phyloP scores from a whole-genome alignment of 768 basidiomycete species.

The Leccinellum luteum region DNA sequence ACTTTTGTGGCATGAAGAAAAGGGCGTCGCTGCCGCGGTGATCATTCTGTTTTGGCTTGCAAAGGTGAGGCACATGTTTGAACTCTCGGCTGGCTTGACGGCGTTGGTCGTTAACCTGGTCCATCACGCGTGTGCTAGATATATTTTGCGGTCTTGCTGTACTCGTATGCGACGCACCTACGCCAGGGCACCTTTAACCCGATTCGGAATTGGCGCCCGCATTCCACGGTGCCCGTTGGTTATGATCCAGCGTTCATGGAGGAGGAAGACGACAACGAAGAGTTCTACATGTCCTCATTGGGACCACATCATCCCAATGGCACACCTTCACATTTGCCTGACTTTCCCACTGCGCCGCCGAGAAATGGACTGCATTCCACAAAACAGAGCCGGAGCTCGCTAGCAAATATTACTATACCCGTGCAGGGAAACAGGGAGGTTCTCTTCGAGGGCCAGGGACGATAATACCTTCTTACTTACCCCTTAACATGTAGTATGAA shows the following conservation, averaged over 20 bases:
- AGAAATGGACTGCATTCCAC: constrained; percentile 27
- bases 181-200: constrained; percentile 87
- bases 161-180: constrained; percentile 92
- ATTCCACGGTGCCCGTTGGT: constrained; percentile 19
- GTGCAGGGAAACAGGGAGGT: constrained; percentile 49
- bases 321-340: constrained; percentile 54
- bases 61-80: constrained; percentile 58
- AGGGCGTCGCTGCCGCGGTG: constrained; percentile 72
- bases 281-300: constrained; percentile 66
- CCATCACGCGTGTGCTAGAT: constrained; percentile 49
- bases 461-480: constrained; percentile 27
- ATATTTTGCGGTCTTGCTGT: constrained; percentile 87
- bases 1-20: constrained; percentile 88
- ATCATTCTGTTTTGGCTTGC: constrained; percentile 81
- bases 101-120: background rate
- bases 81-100: background rate
- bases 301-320: constrained; percentile 43
- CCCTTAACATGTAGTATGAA: constrained; percentile 11
- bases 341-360: constrained; percentile 59
- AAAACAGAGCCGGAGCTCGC: constrained; percentile 24
- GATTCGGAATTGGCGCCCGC: constrained; percentile 47
- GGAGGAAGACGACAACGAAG: constrained; percentile 64
- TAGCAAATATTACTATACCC: constrained; percentile 32
- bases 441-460: constrained; percentile 64
- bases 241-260: constrained; percentile 36